phyloP scores from a whole-genome alignment of 2,329 filamentous ascomycete genomes.

The Aspergillus sp. region DNA sequence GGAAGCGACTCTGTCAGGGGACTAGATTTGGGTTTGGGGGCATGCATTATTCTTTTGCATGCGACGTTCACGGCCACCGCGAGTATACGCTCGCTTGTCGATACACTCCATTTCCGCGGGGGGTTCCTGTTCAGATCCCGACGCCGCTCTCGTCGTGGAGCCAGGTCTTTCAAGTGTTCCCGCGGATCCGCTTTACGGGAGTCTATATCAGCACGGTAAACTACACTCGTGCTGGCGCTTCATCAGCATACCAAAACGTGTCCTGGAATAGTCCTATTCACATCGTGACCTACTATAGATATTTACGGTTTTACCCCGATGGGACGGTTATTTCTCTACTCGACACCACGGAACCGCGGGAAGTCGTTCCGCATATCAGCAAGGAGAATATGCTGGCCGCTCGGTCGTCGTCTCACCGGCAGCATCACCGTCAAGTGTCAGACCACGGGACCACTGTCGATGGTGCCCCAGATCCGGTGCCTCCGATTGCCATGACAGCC shows the following conservation, averaged over 20 bases:
- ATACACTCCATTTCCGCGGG: conserved; percentile 28
- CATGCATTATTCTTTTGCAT: conserved; percentile 74
- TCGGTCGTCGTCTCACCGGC: conserved; percentile 18
- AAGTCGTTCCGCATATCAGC: conserved; percentile 76
- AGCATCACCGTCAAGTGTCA: conserved; percentile 31
- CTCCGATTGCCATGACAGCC: conserved; percentile 39
- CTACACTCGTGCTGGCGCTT: conserved; percentile 75
- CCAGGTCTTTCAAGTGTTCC: conserved; percentile 69
- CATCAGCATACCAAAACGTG: conserved; percentile 54
- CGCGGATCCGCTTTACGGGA: conserved; percentile 85
- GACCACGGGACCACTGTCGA: conserved; percentile 28
- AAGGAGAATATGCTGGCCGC: conserved; percentile 52
- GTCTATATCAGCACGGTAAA: conserved; percentile 96
- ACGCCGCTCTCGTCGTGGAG: conserved; percentile 43
- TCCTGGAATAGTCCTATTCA: conserved; percentile 79
- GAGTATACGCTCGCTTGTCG: conserved; percentile 22
- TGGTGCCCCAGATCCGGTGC: conserved; percentile 23
- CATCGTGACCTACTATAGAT: conserved; percentile 96
- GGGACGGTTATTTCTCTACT: conserved; percentile 73
- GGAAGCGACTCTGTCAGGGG: conserved; percentile 66
- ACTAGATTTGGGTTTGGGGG: conserved; percentile 65
- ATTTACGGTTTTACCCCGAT: conserved; percentile 88
- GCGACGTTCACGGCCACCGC: conserved; percentile 44
- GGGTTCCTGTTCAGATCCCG: conserved; percentile 22
- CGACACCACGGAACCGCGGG: conserved; percentile 70